Conservation (phyloP, 306 rosid genomes). For the Castanea mollissima region DNA sequence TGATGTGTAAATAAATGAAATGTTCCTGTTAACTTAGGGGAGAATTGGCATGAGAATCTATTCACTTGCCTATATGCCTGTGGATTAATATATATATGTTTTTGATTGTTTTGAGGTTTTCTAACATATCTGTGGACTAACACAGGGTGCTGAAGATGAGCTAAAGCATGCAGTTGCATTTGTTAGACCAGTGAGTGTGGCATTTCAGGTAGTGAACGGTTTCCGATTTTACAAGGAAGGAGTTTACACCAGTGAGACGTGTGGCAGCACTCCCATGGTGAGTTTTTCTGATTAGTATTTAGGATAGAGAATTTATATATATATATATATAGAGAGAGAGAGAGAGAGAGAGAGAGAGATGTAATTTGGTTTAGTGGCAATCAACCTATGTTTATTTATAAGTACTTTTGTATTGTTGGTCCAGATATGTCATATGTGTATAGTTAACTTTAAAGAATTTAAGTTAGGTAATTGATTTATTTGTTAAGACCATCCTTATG, state of each 20-base stretch:
- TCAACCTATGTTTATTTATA: too few species aligned
- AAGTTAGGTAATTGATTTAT: not conserved
- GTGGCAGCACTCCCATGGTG: slow-evolving; percentile 73
- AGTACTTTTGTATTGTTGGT: too few species aligned
- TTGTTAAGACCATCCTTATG: too few species aligned
- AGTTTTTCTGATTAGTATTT: slow-evolving; percentile 22
- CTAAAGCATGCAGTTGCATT: slow-evolving; percentile 87
- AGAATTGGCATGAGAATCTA: slow-evolving; percentile 19
- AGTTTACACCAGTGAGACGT: slow-evolving; percentile 69
- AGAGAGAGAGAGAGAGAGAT: too few species aligned
- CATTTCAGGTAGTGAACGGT: slow-evolving; percentile 57
- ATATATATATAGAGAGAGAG: too few species aligned
- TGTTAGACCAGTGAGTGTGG: slow-evolving; percentile 89
- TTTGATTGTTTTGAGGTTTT: not conserved
- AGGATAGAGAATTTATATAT: not conserved
- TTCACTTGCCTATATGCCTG: not conserved
- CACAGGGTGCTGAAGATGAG: slow-evolving; percentile 91
- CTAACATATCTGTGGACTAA: not conserved
- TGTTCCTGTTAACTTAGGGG: slow-evolving; percentile 4
- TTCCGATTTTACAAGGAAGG: slow-evolving; percentile 70
- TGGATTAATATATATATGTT: not conserved
- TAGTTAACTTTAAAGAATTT: not conserved
- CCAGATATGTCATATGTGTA: too few species aligned
- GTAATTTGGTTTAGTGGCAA: too few species aligned
- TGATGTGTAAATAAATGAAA: slow-evolving; percentile 9